Conservation (phyloP, 2,329 filamentous ascomycete genomes). For the Akanthomyces muscarius region DNA sequence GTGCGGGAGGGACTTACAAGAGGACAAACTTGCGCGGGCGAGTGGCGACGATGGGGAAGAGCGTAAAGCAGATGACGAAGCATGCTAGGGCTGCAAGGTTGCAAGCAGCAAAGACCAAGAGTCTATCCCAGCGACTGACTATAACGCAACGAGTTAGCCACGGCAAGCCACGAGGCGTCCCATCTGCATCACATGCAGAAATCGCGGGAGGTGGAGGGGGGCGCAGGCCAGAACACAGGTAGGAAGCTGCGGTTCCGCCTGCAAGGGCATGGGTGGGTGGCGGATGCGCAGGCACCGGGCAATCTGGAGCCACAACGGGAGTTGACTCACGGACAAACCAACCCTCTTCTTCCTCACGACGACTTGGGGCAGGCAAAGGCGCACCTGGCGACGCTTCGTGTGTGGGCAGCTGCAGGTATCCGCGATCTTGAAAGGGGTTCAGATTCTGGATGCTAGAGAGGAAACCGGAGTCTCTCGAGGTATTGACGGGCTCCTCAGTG, state of each 20-base stretch:
- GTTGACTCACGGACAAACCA: slow-evolving; percentile 85
- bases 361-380: slow-evolving; percentile 75
- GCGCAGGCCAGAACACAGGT: slow-evolving; percentile 31
- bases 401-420: slow-evolving; percentile 87
- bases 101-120: slow-evolving; percentile 87
- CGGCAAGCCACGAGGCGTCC: slow-evolving; percentile 41
- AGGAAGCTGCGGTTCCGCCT: slow-evolving; percentile 41
- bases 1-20: slow-evolving; percentile 64
- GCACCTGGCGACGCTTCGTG: slow-evolving; percentile 71
- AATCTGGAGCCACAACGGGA: slow-evolving; percentile 13
- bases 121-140: slow-evolving; percentile 97
- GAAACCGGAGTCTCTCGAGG: slow-evolving; percentile 64
- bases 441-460: slow-evolving; percentile 76
- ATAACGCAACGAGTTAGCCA: slow-evolving; percentile 35
- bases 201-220: slow-evolving; percentile 23
- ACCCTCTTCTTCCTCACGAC: slow-evolving; percentile 90
- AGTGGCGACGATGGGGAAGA: slow-evolving; percentile 78
- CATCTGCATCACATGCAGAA: slow-evolving; percentile 40
- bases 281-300: slow-evolving; percentile 5
- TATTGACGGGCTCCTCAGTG: slow-evolving; percentile 74
- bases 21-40: slow-evolving; percentile 93
- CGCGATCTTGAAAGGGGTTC: slow-evolving; percentile 82
- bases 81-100: slow-evolving; percentile 85
- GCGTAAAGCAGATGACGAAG: slow-evolving; percentile 87
- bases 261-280: slow-evolving; percentile 26